Base-by-base conservation (phyloP, 2,329 filamentous ascomycete species). In the Periconia digitata region DNA sequence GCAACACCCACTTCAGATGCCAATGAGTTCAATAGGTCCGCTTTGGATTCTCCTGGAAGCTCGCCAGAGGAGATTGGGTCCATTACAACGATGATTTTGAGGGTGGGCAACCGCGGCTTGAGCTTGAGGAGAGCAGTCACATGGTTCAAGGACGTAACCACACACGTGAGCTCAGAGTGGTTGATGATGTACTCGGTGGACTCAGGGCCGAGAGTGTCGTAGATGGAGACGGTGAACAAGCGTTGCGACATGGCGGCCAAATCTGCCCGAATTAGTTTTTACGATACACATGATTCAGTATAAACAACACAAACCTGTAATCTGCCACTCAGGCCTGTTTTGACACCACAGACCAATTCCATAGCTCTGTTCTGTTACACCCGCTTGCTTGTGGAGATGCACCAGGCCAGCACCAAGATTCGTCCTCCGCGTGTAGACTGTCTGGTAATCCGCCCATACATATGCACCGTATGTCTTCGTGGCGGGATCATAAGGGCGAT, bases 171-270 rank as follows among this genome's bases (percentile, higher is more conserved):
- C 53, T 85, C 81, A 46, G 90, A 84, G 70, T 97, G 92, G 73
- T 95, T 95, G 76, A 97, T 87, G 72, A 99, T 96, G 75, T 89
- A 97, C 74, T 97, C 91, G 48, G 89, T 92, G 2, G 92, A 84
- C 58, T 96, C 90, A 12, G 92, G 87, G 8, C 92, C 92, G 5
- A 99, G 83, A 12, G 92, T 96, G 72, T 97, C 94, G 77, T 99
- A 99, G 43, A 99, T 86, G 5, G 92, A 96, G 46, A 99, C 91
- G 18, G 87, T 89, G 74, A 81, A 97, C 23, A 97, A 83, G 7
- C 87, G 84, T 72, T 97, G 94, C 12, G 91, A 94, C 75, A 89
- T 85, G 68, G 89, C 86, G 34, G 84, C 94, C 65, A 97, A 76
- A 77, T 97, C 92, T 90, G 47, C 35, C 15, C 23, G 38, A 7